Percentiles rank a stretch among this genome's conserved stretches.
Conservation (phyloP, 73 alveolate species). For the Loxodes magnus region DNA sequence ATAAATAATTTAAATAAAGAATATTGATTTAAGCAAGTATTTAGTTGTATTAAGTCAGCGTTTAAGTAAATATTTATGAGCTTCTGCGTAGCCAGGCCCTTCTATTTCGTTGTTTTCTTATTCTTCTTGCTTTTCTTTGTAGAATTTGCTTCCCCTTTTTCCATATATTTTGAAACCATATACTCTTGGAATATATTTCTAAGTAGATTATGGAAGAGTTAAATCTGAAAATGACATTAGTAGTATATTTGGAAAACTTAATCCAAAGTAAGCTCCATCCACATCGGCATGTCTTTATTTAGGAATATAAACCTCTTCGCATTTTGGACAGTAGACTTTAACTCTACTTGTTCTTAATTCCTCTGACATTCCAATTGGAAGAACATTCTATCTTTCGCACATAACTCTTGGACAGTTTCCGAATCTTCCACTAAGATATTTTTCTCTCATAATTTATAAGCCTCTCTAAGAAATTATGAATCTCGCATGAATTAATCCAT, state of each 20-base stretch:
- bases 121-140: too few relatives aligned
- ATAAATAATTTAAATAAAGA: too few relatives aligned
- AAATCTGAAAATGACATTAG: constrained; percentile 20
- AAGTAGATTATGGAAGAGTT: background rate
- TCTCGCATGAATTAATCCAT: constrained; percentile 91
- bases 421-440: constrained; percentile 73
- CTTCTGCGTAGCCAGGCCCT: too few relatives aligned
- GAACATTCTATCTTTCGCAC: constrained; percentile 83
- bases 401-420: constrained; percentile 95
- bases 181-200: background rate
- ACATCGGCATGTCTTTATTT: constrained; percentile 52
- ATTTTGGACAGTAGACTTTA: constrained; percentile 92
- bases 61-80: too few relatives aligned
- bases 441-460: constrained; percentile 64
- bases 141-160: background rate
- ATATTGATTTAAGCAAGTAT: too few relatives aligned
- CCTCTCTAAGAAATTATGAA: constrained; percentile 86
- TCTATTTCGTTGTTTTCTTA: too few relatives aligned
- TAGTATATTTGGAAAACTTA: constrained; percentile 71
- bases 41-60: too few relatives aligned
- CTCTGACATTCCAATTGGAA: constrained; percentile 94
- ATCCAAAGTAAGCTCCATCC: constrained; percentile 94
- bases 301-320: constrained; percentile 94
- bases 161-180: constrained; percentile 6
- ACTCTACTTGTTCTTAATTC: constrained; percentile 92